Base-by-base conservation (phyloP, 192 early-diverging fungal species). In the Polychytrium aggregatum region DNA sequence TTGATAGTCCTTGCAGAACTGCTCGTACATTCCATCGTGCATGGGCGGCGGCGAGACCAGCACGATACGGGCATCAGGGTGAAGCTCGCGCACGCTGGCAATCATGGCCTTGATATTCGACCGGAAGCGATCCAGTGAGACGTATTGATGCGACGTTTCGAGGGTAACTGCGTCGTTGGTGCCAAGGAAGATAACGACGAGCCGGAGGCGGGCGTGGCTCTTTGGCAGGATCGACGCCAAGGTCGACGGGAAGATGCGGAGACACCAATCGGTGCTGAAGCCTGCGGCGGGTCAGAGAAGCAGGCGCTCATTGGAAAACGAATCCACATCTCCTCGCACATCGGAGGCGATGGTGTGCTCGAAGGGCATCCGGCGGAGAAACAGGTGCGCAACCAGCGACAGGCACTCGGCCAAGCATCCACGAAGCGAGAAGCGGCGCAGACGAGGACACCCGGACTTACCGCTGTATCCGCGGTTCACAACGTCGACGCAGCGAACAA, bases 391-490 rank as follows among this genome's bases (percentile, higher is more conserved):
- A n/a, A n/a, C n/a, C n/a, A n/a, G n/a, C n/a, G n/a, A n/a, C n/a
- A n/a, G n/a, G n/a, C n/a, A n/a, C n/a, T n/a, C n/a, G n/a, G n/a
- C n/a, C n/a, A n/a, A n/a, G n/a, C n/a, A n/a, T n/a, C n/a, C n/a
- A n/a, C n/a, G n/a, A n/a, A n/a, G 29, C 1, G 7, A 18, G 17
- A 17, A 6, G 37, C 31, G 43, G 28, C n/a, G n/a, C 17, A 38
- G 1, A 11, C 25, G 41, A 11, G 2, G 1, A 1, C 11, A 45
- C 53, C 7, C 9, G 24, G 28, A 20, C 40, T 20, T 46, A 60
- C 82, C 88, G 18, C 78, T 71, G 50, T 76, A 88, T 2, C 90
- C 90, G 10, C 88, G 71, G 47, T 85, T 86, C 7, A 90, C 52
- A 5, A 93, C 66, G 48, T 90, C 88, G 29, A 85, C 50, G 43